These are phyloP conservation scores for Collybia sordida DNA, from an alignment of 768 basidiomycete species.

Conservation along the genomic window DNA sequence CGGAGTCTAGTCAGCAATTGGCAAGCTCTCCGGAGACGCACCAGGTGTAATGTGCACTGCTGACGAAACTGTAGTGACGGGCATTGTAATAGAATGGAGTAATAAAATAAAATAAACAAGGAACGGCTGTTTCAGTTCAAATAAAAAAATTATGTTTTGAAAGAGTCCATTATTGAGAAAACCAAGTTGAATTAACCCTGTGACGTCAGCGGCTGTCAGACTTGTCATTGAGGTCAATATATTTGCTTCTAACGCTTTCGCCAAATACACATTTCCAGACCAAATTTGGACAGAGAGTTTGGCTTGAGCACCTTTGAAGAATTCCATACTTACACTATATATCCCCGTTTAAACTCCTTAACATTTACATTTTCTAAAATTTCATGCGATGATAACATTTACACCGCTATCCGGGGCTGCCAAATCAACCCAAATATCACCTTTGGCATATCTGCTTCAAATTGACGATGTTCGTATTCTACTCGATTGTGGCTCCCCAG, in stretches of 20 bases:
- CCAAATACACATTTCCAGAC: background rate
- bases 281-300: no score
- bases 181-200: no score
- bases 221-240: background rate
- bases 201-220: no score
- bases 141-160: no score
- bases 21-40: no score
- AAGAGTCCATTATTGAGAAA: no score
- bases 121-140: slow-evolving; percentile 2
- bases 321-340: no score
- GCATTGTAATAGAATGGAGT: slow-evolving; percentile 31
- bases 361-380: background rate
- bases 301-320: no score
- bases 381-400: slow-evolving; percentile 82
- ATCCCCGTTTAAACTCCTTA: background rate
- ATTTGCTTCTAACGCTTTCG: background rate
- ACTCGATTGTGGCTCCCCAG: slow-evolving; percentile 92
- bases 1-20: background rate
- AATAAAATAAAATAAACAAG: background rate
- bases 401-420: slow-evolving; percentile 88
- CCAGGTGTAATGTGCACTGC: slow-evolving; percentile 56
- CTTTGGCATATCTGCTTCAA: slow-evolving; percentile 85
- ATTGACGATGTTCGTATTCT: slow-evolving; percentile 93
- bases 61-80: slow-evolving; percentile 53
- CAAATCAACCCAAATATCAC: slow-evolving; percentile 57